Base-by-base conservation (phyloP, 2,329 filamentous ascomycete genomes). In the Dissoconium aciculare region DNA sequence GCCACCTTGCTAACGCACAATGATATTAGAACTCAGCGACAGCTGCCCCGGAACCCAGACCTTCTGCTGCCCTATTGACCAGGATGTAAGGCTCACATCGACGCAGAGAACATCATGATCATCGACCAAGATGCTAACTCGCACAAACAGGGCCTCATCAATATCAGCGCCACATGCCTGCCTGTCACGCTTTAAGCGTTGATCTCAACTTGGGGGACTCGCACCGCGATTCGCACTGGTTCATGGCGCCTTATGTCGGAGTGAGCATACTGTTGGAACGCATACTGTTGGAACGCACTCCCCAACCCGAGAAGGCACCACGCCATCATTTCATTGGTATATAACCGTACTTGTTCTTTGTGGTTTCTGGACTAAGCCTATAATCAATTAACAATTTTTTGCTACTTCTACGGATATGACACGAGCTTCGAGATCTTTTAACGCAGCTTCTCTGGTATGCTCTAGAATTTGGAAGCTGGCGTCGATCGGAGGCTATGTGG, bases 51-150 rank as follows among this genome's bases (percentile, higher is more conserved):
- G 8, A 8, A n/a, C 8, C 19, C 8, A 23, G 8, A 23, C 19
- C 19, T 23, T 23, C 19, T 23, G 19, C 19, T 23, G 19, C 19
- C 19, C 19, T n/a, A n/a, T 23, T n/a, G n/a, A 23, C 19, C n/a
- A 8, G n/a, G 19, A 23, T n/a, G 19, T 23, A 23, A 23, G 19
- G 8, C n/a, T 23, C 19, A 8, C 19, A 23, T 23, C n/a, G n/a
- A 23, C 8, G 8, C 19, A n/a, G n/a, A 23, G 19, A 23, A 23
- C 19, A 23, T 8, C n/a, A 8, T 23, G 8, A 8, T 23, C 8
- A 23, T 23, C 8, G 19, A n/a, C n/a, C n/a, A n/a, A n/a, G n/a
- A n/a, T n/a, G n/a, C n/a, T n/a, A n/a, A 23, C 19, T 23, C n/a
- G 8, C 19, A 8, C 8, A 8, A 23, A 23, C 19, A 23, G 19